Percentiles rank a stretch among this genome's conserved stretches.
Evolutionary conservation across 2,329 filamentous ascomycete genomes (phyloP).

Genomic region (Orbilia oligospora): DNA sequence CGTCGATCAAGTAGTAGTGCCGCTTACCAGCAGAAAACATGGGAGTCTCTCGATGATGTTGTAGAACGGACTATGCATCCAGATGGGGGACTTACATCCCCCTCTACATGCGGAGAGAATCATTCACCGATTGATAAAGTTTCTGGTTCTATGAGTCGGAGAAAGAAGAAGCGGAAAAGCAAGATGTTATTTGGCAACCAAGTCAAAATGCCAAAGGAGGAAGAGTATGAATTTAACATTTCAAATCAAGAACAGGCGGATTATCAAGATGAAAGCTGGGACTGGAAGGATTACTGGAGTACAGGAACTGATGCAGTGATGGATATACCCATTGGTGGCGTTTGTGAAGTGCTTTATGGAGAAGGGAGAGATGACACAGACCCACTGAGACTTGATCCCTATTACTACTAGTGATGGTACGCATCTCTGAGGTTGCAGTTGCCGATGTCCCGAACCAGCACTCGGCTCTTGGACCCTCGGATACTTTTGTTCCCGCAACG

Average conservation of each 20-base stretch:
- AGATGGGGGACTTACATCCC: slow-evolving; percentile 52
- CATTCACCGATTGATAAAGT: slow-evolving; percentile 51
- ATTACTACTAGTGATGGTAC: slow-evolving; percentile 29
- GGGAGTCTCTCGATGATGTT: slow-evolving; percentile 53
- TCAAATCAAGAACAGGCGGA: slow-evolving; percentile 41
- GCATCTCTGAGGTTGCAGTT: neutral
- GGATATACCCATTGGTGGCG: slow-evolving; percentile 94
- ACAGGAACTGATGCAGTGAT: slow-evolving; percentile 96
- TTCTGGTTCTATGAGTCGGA: slow-evolving; percentile 28
- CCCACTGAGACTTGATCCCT: slow-evolving; percentile 49
- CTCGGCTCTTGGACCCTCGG: neutral
- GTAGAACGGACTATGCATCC: slow-evolving; percentile 34
- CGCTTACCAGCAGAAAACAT: slow-evolving; percentile 45
- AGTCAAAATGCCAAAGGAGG: slow-evolving; percentile 48
- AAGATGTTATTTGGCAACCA: slow-evolving; percentile 64
- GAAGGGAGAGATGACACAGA: slow-evolving; percentile 69
- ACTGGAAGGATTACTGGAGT: slow-evolving; percentile 90
- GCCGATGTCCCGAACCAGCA: neutral
- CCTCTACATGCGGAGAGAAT: slow-evolving; percentile 53
- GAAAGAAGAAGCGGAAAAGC: slow-evolving; percentile 66
- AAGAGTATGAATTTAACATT: slow-evolving; percentile 34
- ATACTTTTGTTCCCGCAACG: neutral
- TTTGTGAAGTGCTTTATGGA: slow-evolving; percentile 94
- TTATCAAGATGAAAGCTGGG: slow-evolving; percentile 67
- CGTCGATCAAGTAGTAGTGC: slow-evolving; percentile 43